Conservation (phyloP, 352 stramenopile genomes). For the Detonula confervacea region DNA sequence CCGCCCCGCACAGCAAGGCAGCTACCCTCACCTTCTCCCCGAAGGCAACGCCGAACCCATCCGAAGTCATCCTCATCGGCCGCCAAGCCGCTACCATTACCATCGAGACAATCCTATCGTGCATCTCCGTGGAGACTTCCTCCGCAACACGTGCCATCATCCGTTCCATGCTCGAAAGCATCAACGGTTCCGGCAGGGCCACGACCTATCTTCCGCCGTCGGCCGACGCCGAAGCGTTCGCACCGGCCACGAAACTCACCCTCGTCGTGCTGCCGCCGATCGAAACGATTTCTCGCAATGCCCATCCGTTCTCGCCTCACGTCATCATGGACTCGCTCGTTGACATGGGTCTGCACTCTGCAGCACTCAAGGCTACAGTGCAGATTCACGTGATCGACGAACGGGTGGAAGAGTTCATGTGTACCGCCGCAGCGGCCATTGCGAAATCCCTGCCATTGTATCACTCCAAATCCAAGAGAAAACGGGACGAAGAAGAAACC, state of each 20-base stretch:
- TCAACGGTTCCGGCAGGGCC: neutral
- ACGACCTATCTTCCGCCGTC: neutral
- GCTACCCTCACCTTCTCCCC: neutral
- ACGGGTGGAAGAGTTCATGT: constrained; percentile 33
- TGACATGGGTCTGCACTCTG: neutral
- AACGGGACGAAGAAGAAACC: neutral
- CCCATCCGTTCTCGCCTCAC: neutral
- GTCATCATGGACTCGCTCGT: neutral
- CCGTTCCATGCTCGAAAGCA: neutral
- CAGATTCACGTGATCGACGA: constrained; percentile 14
- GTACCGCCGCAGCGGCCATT: constrained; percentile 60
- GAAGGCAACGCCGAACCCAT: neutral
- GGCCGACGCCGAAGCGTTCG: neutral
- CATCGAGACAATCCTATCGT: neutral
- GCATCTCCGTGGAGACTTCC: too few species aligned
- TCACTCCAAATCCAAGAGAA: constrained; percentile 61
- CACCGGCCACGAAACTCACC: neutral
- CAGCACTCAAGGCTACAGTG: constrained; percentile 46
- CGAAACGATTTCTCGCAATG: neutral
- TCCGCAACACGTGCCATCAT: neutral
- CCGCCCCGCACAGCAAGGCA: neutral
- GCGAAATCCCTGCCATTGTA: constrained; percentile 84
- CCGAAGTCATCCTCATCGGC: constrained; percentile 6
- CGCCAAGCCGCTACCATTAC: neutral
- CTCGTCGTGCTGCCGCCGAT: neutral